Evolutionary conservation across 2,329 filamentous ascomycete species (phyloP).

Genomic region (Penicillium rolfsii): DNA sequence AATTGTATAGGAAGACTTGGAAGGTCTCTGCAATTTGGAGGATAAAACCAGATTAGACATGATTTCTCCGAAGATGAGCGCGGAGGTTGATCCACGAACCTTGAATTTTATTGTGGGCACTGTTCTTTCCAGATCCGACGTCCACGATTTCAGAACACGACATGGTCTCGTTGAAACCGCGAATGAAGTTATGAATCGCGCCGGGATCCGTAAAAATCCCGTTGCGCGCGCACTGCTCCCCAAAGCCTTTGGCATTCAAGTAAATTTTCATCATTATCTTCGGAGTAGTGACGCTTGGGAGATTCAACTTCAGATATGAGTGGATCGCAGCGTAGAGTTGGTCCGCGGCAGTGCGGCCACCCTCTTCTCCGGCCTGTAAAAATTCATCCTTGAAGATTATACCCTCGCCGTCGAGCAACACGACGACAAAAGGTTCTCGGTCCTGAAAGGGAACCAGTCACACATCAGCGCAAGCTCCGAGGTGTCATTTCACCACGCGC

Average conservation of each 20-base stretch:
- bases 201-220: slow-evolving; percentile 50
- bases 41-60: slow-evolving; percentile 30
- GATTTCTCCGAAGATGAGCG: neutral
- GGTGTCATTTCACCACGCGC: slow-evolving; percentile 7
- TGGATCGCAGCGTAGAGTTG: slow-evolving; percentile 51
- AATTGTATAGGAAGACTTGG: slow-evolving; percentile 59
- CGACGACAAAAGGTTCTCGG: slow-evolving; percentile 57
- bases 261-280: slow-evolving; percentile 59
- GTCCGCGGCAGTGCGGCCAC: slow-evolving; percentile 58
- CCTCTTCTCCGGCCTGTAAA: slow-evolving; percentile 54
- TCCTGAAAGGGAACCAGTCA: slow-evolving; percentile 40
- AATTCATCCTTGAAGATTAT: slow-evolving; percentile 59
- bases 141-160: slow-evolving; percentile 57
- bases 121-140: slow-evolving; percentile 49
- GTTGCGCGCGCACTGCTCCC: slow-evolving; percentile 51
- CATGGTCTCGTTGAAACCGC: slow-evolving; percentile 58
- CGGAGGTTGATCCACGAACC: slow-evolving; percentile 38
- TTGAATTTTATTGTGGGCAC: slow-evolving; percentile 53
- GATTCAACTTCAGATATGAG: slow-evolving; percentile 47
- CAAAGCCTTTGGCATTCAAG: slow-evolving; percentile 56
- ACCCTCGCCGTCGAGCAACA: slow-evolving; percentile 60
- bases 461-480: slow-evolving; percentile 16
- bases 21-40: slow-evolving; percentile 52
- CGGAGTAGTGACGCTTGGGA: slow-evolving; percentile 48
- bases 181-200: slow-evolving; percentile 56